Conservation (phyloP, 202 grass and related monocot genomes). For the Zoysia matrella region DNA sequence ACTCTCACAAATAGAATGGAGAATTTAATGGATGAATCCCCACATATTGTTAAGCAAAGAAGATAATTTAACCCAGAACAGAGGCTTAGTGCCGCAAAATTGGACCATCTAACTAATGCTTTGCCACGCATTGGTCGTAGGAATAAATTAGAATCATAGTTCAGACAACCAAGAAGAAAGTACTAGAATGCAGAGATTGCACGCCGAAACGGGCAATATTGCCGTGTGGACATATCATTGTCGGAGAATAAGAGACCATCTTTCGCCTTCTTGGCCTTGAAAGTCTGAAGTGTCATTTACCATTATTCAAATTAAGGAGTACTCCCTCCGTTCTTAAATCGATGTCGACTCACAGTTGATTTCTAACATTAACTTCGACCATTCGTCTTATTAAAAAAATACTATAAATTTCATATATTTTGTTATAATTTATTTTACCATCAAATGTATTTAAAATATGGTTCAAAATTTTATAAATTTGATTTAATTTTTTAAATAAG, state of each 20-base stretch:
- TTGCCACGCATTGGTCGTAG: background rate
- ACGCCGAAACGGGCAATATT: background rate
- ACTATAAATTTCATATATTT: too few relatives aligned
- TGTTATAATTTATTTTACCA: too few relatives aligned
- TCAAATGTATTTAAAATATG: too few relatives aligned
- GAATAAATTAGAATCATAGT: background rate
- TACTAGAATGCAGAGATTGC: background rate
- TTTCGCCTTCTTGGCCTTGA: conserved; percentile 9
- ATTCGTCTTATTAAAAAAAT: too few relatives aligned
- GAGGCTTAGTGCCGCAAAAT: background rate
- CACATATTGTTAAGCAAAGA: too few relatives aligned
- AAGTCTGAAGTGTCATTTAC: conserved; percentile 1
- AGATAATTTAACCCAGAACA: background rate
- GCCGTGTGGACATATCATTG: background rate
- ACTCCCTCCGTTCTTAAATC: too few relatives aligned
- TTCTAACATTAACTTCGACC: too few relatives aligned
- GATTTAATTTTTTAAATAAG: too few relatives aligned
- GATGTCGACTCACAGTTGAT: too few relatives aligned
- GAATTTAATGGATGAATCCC: background rate
- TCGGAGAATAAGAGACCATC: background rate
- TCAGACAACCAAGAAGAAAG: background rate
- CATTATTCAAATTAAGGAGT: background rate
- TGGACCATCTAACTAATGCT: background rate
- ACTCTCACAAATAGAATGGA: background rate
- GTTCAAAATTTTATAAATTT: too few relatives aligned